Evolutionary conservation across 176 grass and related monocot species (phyloP).

Genomic region (Ensete ventricosum): DNA sequence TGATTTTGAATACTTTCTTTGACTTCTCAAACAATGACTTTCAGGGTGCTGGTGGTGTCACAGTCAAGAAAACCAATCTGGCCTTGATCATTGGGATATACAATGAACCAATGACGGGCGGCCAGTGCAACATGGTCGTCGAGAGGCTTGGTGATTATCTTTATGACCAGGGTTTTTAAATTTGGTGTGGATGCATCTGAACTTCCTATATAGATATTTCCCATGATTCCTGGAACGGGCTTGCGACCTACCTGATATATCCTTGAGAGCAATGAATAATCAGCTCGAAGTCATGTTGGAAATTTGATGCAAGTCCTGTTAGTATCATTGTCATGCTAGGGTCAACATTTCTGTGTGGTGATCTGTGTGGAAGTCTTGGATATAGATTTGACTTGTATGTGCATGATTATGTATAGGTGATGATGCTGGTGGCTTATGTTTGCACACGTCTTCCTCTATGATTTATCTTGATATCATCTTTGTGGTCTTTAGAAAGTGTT

Average conservation of each 20-base stretch:
- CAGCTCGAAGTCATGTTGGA: neutral
- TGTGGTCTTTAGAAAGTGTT: too few species aligned
- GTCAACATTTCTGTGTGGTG: neutral
- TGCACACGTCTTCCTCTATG: too few species aligned
- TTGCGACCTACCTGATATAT: neutral
- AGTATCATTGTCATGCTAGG: neutral
- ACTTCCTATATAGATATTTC: neutral
- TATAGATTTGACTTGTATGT: neutral
- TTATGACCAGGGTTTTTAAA: neutral
- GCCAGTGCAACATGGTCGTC: slow-evolving; percentile 4
- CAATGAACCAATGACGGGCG: neutral
- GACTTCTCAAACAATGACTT: neutral
- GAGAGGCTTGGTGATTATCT: slow-evolving; percentile 8
- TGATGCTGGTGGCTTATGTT: too few species aligned
- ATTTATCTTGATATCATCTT: too few species aligned
- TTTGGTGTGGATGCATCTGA: neutral
- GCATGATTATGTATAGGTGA: neutral
- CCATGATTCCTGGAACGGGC: neutral
- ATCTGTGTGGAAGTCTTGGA: neutral
- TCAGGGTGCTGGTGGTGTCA: neutral
- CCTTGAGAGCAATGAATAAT: neutral
- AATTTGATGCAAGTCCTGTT: neutral
- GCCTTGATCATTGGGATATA: neutral
- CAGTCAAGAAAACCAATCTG: neutral
- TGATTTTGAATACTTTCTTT: neutral